phyloP scores from a whole-genome alignment of 1,284 basidiomycete genomes.

The Stygiomarasmius scandens region DNA sequence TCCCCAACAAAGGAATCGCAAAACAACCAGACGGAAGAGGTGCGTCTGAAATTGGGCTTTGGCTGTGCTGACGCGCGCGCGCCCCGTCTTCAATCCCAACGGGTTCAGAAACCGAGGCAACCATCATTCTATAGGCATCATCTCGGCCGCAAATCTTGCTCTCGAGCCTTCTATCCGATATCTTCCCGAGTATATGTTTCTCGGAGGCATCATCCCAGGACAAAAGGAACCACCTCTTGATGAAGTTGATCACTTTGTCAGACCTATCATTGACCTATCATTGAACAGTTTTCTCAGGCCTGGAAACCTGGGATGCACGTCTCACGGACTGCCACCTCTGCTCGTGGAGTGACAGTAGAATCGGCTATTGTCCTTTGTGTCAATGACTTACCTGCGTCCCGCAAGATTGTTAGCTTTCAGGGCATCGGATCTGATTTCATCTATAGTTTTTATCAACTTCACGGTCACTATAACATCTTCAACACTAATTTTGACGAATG shows the following conservation, averaged over 20 bases:
- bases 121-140: conserved; percentile 4
- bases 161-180: conserved; percentile 21
- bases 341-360: background rate
- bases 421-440: conserved; percentile 2
- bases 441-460: conserved; percentile 1
- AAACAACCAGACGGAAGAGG: too few species aligned
- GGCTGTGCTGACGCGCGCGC: too few species aligned
- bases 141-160: conserved; percentile 5
- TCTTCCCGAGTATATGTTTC: conserved; percentile 32
- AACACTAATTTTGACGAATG: conserved; percentile 4
- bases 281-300: conserved; percentile 17
- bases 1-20: too few species aligned
- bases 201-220: conserved; percentile 33
- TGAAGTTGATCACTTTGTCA: conserved; percentile 18
- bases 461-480: background rate
- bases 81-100: conserved; percentile 15
- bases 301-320: conserved; percentile 18
- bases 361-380: conserved; percentile 7
- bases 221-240: conserved; percentile 15
- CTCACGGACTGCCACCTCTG: conserved; percentile 7
- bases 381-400: conserved; percentile 13
- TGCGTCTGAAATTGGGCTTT: too few species aligned
- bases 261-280: too few species aligned
- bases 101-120: background rate
- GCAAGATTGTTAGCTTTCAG: conserved; percentile 9